A percentile compares a stretch with the other conserved stretches of the same genome.
phyloP scores from a whole-genome alignment of 2,329 filamentous ascomycete genomes.

The Colletotrichum limetticola region DNA sequence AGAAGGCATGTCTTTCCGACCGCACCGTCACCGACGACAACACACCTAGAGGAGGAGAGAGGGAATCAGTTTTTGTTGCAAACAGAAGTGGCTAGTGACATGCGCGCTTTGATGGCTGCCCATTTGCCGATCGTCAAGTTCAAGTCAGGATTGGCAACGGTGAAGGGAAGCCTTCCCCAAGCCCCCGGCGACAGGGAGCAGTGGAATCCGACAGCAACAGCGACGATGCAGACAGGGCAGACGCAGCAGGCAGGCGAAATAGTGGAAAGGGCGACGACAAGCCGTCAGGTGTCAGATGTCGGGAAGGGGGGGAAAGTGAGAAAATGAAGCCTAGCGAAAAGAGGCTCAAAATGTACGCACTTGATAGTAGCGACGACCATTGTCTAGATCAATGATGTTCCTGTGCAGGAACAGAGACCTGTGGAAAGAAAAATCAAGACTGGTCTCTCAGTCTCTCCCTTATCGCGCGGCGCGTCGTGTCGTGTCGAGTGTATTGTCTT shows the following conservation, averaged over 20 bases:
- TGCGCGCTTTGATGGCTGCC: conserved; percentile 30
- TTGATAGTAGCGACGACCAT: conserved; percentile 75
- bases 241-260: neutral
- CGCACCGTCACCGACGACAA: conserved; percentile 98
- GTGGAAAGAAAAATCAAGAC: conserved; percentile 32
- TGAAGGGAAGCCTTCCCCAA: neutral
- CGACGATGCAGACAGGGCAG: neutral
- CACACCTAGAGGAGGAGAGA: conserved; percentile 73
- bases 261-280: conserved; percentile 33
- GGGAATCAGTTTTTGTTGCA: conserved; percentile 30
- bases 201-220: neutral
- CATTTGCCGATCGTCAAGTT: conserved; percentile 1
- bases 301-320: conserved; percentile 31
- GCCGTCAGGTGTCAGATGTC: conserved; percentile 3
- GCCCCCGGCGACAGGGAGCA: neutral
- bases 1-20: conserved; percentile 99
- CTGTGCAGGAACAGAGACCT: conserved; percentile 48
- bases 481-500: conserved; percentile 36
- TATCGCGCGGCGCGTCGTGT: conserved; percentile 39
- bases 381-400: conserved; percentile 55
- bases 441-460: conserved; percentile 33
- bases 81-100: conserved; percentile 15
- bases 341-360: conserved; percentile 53
- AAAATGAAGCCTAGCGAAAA: conserved; percentile 34
- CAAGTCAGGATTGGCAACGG: neutral